A percentile compares a stretch with the other conserved stretches of the same genome.
Conservation (phyloP, 441 rosid species). For the Adansonia rubrostipa region DNA sequence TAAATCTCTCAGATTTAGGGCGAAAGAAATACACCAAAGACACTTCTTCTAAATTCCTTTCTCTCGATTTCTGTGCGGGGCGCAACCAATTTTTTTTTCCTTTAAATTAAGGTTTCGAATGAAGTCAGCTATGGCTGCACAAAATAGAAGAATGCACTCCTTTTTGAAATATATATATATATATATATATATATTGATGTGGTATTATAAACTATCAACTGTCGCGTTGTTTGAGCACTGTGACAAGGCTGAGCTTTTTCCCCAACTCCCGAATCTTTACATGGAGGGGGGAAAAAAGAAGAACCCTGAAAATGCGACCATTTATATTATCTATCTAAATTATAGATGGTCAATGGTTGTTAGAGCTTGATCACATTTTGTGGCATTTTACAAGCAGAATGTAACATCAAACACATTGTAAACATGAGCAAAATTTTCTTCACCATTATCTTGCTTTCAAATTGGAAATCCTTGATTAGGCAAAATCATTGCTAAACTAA, state of each 20-base stretch:
- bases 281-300: not conserved
- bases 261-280: not conserved
- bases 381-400: not conserved
- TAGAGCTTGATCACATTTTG: not conserved
- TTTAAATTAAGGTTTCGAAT: not conserved
- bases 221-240: not conserved
- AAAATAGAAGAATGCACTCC: not conserved
- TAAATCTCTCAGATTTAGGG: not conserved
- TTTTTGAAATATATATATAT: not conserved
- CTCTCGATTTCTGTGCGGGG: no score
- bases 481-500: not conserved
- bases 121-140: slow-evolving; percentile 25
- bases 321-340: no score
- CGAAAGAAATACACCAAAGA: not conserved
- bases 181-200: not conserved
- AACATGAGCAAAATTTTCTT: not conserved
- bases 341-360: not conserved
- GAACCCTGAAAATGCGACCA: not conserved
- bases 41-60: no score
- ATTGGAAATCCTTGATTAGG: not conserved
- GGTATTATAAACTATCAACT: not conserved
- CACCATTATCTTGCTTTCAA: not conserved
- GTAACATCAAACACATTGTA: not conserved
- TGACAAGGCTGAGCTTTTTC: not conserved
- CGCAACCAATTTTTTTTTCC: not conserved